phyloP scores from a whole-genome alignment of 176 grass and related monocot genomes.

The Neostapfia colusana region DNA sequence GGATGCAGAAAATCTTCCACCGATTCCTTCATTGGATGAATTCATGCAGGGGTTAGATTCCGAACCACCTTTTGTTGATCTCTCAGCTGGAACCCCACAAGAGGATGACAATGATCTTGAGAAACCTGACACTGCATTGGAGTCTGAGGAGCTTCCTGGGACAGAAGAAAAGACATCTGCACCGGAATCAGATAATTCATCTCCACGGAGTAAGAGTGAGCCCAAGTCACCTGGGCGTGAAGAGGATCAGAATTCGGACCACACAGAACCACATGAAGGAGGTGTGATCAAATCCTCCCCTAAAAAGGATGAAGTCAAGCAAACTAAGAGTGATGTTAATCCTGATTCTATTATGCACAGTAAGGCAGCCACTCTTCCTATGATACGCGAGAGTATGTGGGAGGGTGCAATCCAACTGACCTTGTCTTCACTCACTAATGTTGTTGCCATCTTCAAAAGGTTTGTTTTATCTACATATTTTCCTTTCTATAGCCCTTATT shows the following conservation, averaged over 20 bases:
- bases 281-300: slow-evolving; percentile 37
- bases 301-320: slow-evolving; percentile 37
- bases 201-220: slow-evolving; percentile 40
- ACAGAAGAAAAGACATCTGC: slow-evolving; percentile 41
- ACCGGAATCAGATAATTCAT: slow-evolving; percentile 38
- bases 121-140: slow-evolving; percentile 36
- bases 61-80: slow-evolving; percentile 86
- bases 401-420: slow-evolving; percentile 92
- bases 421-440: slow-evolving; percentile 76
- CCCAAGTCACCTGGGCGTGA: slow-evolving; percentile 49
- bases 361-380: slow-evolving; percentile 14
- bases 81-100: slow-evolving; percentile 56
- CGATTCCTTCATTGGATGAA: slow-evolving; percentile 85
- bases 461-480: slow-evolving; percentile 29
- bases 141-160: slow-evolving; percentile 43
- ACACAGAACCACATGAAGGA: not conserved
- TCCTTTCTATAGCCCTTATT: slow-evolving; percentile 1
- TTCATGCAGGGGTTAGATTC: slow-evolving; percentile 95
- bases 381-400: slow-evolving; percentile 80
- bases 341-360: slow-evolving; percentile 20
- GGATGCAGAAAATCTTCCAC: slow-evolving; percentile 70
- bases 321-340: slow-evolving; percentile 47
- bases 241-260: slow-evolving; percentile 22
- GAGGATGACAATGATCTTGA: slow-evolving; percentile 43
- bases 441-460: slow-evolving; percentile 86